Base-by-base conservation (phyloP, 768 basidiomycete species). In the Amanita subjunquillea region DNA sequence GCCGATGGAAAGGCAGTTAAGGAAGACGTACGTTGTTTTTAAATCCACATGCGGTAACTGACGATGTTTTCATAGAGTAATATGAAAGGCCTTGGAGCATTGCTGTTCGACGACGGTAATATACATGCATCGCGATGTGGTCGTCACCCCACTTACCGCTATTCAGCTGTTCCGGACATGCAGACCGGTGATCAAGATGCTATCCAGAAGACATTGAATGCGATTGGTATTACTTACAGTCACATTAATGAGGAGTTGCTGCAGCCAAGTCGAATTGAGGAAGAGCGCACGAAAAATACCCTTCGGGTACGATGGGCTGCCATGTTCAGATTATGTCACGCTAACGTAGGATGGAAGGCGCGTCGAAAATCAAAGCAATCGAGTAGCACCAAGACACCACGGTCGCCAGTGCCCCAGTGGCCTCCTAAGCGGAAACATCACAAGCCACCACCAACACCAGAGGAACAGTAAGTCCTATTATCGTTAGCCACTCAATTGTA, bases 171-270 rank as follows among this genome's bases (percentile, higher is more conserved):
- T 40, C 51, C 42, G 10, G 22, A 20, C 29, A 13, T 29, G 5
- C 22, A 38, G 34, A 27, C 20, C 3, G 36, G 8, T 15, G 71
- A 76, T 50, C 69, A 79, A 52, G 71, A 78, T 45, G 71, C 68
- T 20, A 77, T 72, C 20, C 72, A 80, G 54, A 76, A 71, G 57
- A 77, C 79, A 0, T 69, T 90, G 15, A 75, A 71, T 52, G 71
- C 73, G 6, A 72, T 80, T 25, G 86, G 85, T 2, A 78, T 87
- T 3, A 74, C 72, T 48, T 91, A 91, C 56, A 85, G 77, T 30
- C 89, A 91, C 59, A 73, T 76, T 22, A 91, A 91, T 56, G 83
- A 87, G 50, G 77, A 83, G 17, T 70, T 91, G 12, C 69, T 91
- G 12, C 70, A 73, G 6, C 77, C 83, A 3, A 91, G 80, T 60